Conservation (phyloP, 495 filamentous ascomycete species). For the Tuber calosporum region DNA sequence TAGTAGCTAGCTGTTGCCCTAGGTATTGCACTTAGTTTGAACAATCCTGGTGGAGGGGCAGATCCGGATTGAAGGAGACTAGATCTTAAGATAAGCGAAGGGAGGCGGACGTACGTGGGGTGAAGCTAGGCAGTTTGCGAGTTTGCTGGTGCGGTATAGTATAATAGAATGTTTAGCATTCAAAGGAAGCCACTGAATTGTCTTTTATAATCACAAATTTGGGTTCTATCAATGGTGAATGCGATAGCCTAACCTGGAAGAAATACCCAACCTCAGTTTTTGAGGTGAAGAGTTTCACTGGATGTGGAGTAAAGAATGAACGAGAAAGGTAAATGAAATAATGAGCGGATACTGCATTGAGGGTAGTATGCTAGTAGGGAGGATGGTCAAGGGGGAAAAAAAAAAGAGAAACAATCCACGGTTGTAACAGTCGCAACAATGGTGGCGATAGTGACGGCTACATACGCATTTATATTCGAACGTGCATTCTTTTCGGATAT, state of each 20-base stretch:
- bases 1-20: background rate
- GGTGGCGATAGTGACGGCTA: background rate
- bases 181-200: background rate
- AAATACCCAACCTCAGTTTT: background rate
- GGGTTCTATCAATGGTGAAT: background rate
- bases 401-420: background rate
- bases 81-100: slow-evolving; percentile 2
- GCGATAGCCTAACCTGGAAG: background rate
- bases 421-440: background rate
- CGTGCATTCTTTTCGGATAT: background rate
- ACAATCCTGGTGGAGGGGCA: background rate
- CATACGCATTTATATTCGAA: background rate
- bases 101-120: background rate
- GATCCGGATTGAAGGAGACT: background rate
- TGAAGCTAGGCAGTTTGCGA: background rate
- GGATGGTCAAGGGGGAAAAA: background rate
- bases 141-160: background rate
- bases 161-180: background rate
- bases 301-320: background rate
- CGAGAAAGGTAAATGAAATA: background rate
- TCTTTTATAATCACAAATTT: background rate
- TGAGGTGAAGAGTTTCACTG: background rate
- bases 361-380: background rate
- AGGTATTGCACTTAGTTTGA: background rate
- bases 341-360: background rate